A percentile compares a stretch with the other conserved stretches of the same genome.
phyloP scores from a whole-genome alignment of 139 green algal species.

The Volvox africanus region DNA sequence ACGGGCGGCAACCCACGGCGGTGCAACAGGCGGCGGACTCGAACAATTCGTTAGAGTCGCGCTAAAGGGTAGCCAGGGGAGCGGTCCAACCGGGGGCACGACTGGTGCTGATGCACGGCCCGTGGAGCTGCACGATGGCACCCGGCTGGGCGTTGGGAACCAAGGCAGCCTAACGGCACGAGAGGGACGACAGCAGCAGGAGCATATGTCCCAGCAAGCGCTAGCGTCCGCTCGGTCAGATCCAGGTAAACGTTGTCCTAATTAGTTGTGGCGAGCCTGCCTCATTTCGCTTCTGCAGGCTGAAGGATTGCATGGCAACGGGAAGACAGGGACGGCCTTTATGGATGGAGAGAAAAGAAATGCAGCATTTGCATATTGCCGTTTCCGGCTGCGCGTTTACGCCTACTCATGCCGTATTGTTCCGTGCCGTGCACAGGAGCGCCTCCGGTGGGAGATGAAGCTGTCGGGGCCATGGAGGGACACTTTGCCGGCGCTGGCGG shows the following conservation, averaged over 20 bases:
- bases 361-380: no score
- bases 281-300: no score
- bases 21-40: background rate
- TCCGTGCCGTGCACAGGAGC: background rate
- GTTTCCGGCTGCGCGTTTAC: no score
- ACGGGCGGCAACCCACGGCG: background rate
- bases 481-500: no score
- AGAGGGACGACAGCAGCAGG: background rate
- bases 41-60: background rate
- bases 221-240: background rate
- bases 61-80: background rate
- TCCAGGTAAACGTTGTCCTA: background rate
- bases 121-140: background rate
- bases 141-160: background rate
- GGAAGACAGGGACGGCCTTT: no score
- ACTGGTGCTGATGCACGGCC: background rate
- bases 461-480: no score
- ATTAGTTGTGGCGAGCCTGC: no score
- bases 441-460: background rate
- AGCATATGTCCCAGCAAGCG: background rate
- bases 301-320: no score
- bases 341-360: no score
- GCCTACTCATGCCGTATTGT: no score
- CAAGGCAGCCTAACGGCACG: background rate
- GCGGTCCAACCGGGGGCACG: background rate